Percentiles rank a stretch among this genome's conserved stretches.
These are phyloP conservation scores for Prunus mongolica DNA, from an alignment of 306 rosid species.

Conservation along the genomic window DNA sequence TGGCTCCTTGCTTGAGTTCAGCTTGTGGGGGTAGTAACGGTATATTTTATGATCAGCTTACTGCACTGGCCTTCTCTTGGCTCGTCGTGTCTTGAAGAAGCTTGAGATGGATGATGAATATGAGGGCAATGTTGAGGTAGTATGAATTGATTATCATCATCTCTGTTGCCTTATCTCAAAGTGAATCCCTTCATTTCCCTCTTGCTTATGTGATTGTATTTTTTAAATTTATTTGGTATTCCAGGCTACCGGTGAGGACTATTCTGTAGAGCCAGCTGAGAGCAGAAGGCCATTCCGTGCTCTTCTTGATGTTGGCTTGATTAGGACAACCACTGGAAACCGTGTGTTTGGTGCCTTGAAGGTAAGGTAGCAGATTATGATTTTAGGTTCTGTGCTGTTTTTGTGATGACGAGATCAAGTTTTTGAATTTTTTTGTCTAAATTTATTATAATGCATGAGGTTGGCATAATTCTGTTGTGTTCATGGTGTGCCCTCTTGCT, in stretches of 20 bases:
- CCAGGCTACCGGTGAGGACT: slow-evolving; percentile 89
- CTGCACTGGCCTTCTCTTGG: slow-evolving; percentile 88
- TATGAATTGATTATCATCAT: no score
- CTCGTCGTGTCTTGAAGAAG: slow-evolving; percentile 66
- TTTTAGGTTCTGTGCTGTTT: no score
- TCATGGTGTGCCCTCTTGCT: no score
- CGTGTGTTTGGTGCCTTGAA: slow-evolving; percentile 90
- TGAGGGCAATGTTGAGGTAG: slow-evolving; percentile 90
- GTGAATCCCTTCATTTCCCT: neutral
- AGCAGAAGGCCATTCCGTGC: slow-evolving; percentile 96
- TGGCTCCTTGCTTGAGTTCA: neutral
- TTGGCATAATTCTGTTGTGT: no score
- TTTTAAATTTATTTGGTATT: neutral
- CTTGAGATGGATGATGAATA: slow-evolving; percentile 84
- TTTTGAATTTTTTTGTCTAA: neutral
- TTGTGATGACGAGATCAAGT: no score
- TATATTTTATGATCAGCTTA: slow-evolving; percentile 47
- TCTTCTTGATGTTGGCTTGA: slow-evolving; percentile 87
- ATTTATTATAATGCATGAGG: no score
- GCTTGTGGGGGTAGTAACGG: neutral
- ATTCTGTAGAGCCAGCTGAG: slow-evolving; percentile 84
- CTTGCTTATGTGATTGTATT: neutral
- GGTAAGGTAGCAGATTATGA: slow-evolving; percentile 45
- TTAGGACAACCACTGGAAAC: slow-evolving; percentile 81
- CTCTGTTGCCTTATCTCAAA: neutral